Conservation (phyloP, 2,329 filamentous ascomycete species). For the Colletotrichum spaethianum region DNA sequence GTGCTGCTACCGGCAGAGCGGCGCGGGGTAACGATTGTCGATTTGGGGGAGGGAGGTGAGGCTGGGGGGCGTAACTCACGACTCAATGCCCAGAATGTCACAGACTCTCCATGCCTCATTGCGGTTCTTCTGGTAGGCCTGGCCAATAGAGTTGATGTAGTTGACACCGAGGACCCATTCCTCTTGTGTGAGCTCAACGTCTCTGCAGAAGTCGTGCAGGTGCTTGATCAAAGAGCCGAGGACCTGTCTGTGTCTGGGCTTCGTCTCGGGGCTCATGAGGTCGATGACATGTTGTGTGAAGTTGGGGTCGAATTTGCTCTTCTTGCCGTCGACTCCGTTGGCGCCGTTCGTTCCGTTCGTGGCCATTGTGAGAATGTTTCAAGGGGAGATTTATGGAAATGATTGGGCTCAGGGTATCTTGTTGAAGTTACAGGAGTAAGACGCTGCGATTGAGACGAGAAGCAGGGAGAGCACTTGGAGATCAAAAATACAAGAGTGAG, state of each 20-base stretch:
- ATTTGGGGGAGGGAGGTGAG: neutral
- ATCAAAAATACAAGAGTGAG: neutral
- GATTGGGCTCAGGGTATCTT: constrained; percentile 3
- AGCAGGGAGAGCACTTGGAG: neutral
- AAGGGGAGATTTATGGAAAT: neutral
- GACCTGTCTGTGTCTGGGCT: constrained; percentile 36
- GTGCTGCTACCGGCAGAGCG: neutral
- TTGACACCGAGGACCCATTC: constrained; percentile 41
- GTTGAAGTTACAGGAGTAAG: neutral
- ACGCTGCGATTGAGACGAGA: neutral
- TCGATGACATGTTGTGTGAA: constrained; percentile 42
- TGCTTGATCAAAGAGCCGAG: constrained; percentile 40
- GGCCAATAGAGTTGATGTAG: constrained; percentile 42
- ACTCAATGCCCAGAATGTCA: constrained; percentile 40
- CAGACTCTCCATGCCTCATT: constrained; percentile 41
- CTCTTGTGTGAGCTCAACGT: constrained; percentile 40
- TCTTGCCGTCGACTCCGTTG: constrained; percentile 18
- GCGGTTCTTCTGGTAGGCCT: constrained; percentile 43
- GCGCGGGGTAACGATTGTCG: constrained; percentile 6
- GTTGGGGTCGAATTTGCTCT: constrained; percentile 41
- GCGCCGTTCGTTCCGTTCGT: constrained; percentile 33
- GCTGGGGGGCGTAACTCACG: constrained; percentile 20
- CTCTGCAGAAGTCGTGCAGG: constrained; percentile 40
- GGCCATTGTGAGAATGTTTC: constrained; percentile 27
- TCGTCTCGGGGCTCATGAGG: constrained; percentile 41